Percentiles rank a stretch among this genome's conserved stretches.
These are phyloP conservation scores for Mycosarcoma maydis DNA, from an alignment of 1,284 basidiomycete species.

Conservation along the genomic window DNA sequence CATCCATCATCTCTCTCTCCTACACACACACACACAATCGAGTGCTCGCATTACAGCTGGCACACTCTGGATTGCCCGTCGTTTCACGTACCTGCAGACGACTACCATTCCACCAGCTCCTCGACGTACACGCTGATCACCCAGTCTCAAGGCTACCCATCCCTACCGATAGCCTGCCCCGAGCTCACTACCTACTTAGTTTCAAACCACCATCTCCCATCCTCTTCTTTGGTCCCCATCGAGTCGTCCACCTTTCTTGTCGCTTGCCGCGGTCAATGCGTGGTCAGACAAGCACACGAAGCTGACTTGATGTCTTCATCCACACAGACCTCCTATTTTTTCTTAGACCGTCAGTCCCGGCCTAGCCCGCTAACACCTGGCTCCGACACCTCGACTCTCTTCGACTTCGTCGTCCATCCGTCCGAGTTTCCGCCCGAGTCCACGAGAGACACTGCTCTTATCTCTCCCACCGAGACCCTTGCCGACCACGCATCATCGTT, in stretches of 20 bases:
- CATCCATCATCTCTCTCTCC: conserved; percentile 1
- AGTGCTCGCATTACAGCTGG: neutral
- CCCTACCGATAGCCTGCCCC: too few species aligned
- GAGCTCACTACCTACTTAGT: too few species aligned
- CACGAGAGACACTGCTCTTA: conserved; percentile 10
- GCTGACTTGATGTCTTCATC: conserved; percentile 37
- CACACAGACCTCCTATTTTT: conserved; percentile 12
- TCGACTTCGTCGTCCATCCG: conserved; percentile 25
- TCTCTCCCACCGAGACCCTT: conserved; percentile 30
- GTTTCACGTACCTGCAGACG: too few species aligned
- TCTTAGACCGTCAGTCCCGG: conserved; percentile 10
- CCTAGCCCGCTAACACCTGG: conserved; percentile 31
- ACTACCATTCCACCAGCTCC: too few species aligned
- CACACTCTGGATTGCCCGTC: too few species aligned
- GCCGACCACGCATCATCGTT: neutral
- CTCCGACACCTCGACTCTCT: conserved; percentile 38
- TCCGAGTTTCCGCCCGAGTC: conserved; percentile 2
- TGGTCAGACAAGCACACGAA: conserved; percentile 8
- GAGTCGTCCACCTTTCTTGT: neutral
- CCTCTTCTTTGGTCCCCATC: neutral
- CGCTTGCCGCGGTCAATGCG: neutral
- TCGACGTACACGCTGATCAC: too few species aligned
- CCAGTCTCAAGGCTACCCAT: neutral
- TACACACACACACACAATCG: neutral
- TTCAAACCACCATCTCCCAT: neutral